phyloP scores from a whole-genome alignment of 768 basidiomycete genomes.

The Psilocybe subaeruginosa region DNA sequence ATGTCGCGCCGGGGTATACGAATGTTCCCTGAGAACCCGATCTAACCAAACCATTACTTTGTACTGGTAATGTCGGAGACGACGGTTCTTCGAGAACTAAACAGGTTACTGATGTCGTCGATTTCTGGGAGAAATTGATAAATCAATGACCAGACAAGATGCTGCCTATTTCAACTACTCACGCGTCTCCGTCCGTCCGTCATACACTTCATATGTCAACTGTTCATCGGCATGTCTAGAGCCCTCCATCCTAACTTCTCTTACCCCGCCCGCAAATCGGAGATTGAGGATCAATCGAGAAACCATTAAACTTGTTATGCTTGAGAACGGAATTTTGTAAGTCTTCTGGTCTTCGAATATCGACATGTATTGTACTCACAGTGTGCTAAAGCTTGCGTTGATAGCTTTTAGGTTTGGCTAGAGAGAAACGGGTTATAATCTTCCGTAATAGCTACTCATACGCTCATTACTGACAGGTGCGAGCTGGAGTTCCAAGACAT shows the following conservation, averaged over 20 bases:
- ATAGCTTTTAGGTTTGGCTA: slow-evolving; percentile 39
- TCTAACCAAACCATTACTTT: background rate
- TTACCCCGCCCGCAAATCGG: slow-evolving; percentile 8
- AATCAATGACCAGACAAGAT: too few relatives aligned
- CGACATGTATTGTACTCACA: slow-evolving; percentile 25
- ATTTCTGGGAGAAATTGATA: background rate
- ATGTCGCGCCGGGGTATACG: too few relatives aligned
- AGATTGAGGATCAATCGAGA: slow-evolving; percentile 41
- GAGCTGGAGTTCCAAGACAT: slow-evolving; percentile 18
- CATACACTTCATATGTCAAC: background rate
- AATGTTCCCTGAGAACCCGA: background rate
- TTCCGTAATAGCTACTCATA: background rate
- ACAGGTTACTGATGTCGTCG: background rate
- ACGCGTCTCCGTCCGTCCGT: background rate
- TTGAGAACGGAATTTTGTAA: slow-evolving; percentile 4
- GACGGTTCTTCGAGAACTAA: background rate
- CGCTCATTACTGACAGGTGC: slow-evolving; percentile 23
- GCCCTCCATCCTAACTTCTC: background rate
- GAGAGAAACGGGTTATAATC: background rate
- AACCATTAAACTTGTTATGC: slow-evolving; percentile 40
- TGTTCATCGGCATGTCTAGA: background rate
- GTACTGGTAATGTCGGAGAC: background rate
- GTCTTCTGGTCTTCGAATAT: background rate
- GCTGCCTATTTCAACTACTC: background rate
- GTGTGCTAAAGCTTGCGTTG: slow-evolving; percentile 40